Evolutionary conservation across 768 basidiomycete genomes (phyloP), one percentile per base, ranked within the genome.

Genomic region (Cystofilobasidium capitatum): DNA sequence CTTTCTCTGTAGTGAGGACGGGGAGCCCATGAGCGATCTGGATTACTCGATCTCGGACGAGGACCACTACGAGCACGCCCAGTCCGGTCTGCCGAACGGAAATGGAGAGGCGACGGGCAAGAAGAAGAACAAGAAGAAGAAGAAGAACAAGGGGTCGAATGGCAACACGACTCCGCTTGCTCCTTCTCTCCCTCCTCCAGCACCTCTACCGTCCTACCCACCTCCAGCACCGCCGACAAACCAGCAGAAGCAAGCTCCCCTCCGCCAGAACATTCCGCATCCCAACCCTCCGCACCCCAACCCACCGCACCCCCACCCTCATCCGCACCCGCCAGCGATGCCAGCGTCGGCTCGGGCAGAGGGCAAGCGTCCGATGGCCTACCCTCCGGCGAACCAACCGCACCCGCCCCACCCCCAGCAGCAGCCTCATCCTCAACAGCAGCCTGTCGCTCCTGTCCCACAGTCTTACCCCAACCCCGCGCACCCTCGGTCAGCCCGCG

Each of bases 301-400:
- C n/a, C 68, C 68, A 26, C 61, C 68, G 74, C 82, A 82, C 36
- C 82, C 82, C 45, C 74, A 73, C 31, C 64, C 65, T 40, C 62
- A 68, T 75, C 83, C 83, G 36, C 83, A 82, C 40, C 89, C 87
- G 20, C 17, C 49, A 29, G 31, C 51, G 24, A 51, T 51, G 22
- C 51, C 51, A 12, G 51, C 51, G 40, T 86, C 85, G 69, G 88
- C 88, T 61, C 83, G 91, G 20, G 89, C 90, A 29, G 88, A 88
- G 71, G 91, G 91, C 72, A 94, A 94, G 81, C 88, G 90, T 74
- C 91, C 90, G 37, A 92, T 92, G 90, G 81, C 86, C 2, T 91
- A 91, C 75, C 65, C 71, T 14, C 67, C 70, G 12, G 68, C 74
- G 31, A 68, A 72, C 9, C 65, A 26, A 37, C 71, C 65, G 60